These are phyloP conservation scores for Melanomma pulvis-pyrius DNA, from an alignment of 495 filamentous ascomycete genomes.

Conservation along the genomic window DNA sequence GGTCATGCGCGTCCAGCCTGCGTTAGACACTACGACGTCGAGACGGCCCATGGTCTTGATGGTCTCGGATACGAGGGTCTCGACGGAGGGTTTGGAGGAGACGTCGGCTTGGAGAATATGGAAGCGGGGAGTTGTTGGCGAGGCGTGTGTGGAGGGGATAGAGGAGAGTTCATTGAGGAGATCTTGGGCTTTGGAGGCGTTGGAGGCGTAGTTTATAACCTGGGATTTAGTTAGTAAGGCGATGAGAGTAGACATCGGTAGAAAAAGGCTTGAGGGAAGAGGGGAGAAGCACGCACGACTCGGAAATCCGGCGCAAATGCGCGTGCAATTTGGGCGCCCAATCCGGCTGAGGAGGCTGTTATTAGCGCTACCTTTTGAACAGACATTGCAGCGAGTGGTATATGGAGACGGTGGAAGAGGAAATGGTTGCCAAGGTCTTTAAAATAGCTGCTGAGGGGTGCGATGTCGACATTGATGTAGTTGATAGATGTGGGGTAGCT, in stretches of 20 bases:
- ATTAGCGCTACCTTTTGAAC: conserved; percentile 56
- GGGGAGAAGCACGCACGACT: conserved; percentile 42
- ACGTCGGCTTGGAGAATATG: conserved; percentile 55
- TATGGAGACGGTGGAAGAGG: neutral
- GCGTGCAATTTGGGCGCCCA: conserved; percentile 58
- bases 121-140: conserved; percentile 41
- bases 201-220: conserved; percentile 58
- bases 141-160: conserved; percentile 35
- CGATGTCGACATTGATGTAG: neutral
- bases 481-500: neutral
- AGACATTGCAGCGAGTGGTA: conserved; percentile 35
- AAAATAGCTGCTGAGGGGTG: neutral
- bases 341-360: conserved; percentile 59
- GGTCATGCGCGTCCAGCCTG: conserved; percentile 58
- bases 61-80: conserved; percentile 50
- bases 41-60: conserved; percentile 52
- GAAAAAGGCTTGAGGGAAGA: neutral
- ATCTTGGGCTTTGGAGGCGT: conserved; percentile 48
- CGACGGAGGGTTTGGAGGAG: conserved; percentile 48
- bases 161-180: conserved; percentile 51
- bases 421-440: neutral
- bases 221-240: conserved; percentile 15
- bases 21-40: conserved; percentile 60
- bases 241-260: too few relatives aligned
- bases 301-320: conserved; percentile 54